Base-by-base conservation (phyloP, 1,284 basidiomycete species). In the Papiliotrema fonsecae region DNA sequence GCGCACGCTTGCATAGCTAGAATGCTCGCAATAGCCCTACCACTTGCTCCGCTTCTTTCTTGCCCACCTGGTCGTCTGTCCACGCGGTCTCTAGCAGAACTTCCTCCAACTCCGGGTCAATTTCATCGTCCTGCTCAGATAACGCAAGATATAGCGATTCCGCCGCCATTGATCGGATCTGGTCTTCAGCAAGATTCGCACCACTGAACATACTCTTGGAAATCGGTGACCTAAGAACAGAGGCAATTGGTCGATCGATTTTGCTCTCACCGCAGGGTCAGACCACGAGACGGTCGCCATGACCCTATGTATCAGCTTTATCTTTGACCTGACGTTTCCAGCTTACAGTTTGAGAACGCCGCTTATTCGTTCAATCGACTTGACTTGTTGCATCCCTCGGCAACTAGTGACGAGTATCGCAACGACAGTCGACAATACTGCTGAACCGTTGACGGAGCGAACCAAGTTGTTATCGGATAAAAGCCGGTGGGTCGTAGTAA, bases 71-170 rank as follows among this genome's bases (percentile, higher is more conserved):
- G 1, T 58, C 51, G 5, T 55, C 62, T 2, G 58, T 57, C 90
- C 91, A 96, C 64, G 83, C 81, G 11, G 88, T 90, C 65, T 88
- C 85, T 13, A 91, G 71, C 30, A 94, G 71, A 6, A 87, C 64
- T n/a, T 84, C 81, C 64, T 92, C 89, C 1, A 83, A 77, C 47
- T 82, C 83, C 14, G 83, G 82, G 11, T 86, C 83, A 0, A 78
- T 80, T 6, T 87, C 64, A 51, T 87, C 85, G 41, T 78, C 78
- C 51, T 80, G 81, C 61, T 88, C 86, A 52, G 87, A 85, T 19
- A 89, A 71, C 10, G 80, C 77, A 25, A 88, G 73, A 64, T 89
- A 94, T 0, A 93, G 66, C 54, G 85, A 81, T 67, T 94, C 91
- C 2, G 88, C 87, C 0, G 87, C 82, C 50, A 84, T 81, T 6